These are phyloP conservation scores for Colletotrichum camelliae DNA, from an alignment of 2,329 filamentous ascomycete genomes.

Conservation along the genomic window DNA sequence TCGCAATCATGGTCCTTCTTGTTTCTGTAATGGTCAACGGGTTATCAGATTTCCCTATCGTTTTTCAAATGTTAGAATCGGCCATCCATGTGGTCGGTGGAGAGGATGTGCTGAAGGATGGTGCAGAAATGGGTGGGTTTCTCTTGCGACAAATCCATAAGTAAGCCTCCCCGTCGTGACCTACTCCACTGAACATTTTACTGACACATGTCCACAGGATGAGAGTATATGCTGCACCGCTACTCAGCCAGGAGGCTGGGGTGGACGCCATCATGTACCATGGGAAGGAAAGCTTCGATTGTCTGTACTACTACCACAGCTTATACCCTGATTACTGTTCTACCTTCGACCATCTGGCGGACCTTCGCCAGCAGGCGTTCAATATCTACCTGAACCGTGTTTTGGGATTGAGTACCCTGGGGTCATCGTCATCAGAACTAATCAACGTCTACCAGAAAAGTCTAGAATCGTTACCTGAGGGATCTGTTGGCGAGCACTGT, in stretches of 20 bases:
- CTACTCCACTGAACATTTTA: background rate
- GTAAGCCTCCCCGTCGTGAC: background rate
- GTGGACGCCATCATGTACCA: background rate
- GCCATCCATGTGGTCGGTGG: conserved; percentile 31
- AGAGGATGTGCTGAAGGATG: background rate
- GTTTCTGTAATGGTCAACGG: conserved; percentile 30
- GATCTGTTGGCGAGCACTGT: background rate
- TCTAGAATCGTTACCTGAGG: background rate
- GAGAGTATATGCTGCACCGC: conserved; percentile 6
- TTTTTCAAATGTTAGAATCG: conserved; percentile 30
- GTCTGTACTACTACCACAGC: conserved; percentile 2
- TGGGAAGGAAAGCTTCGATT: conserved; percentile 5
- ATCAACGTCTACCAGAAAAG: background rate
- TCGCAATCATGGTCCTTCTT: conserved; percentile 29
- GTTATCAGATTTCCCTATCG: conserved; percentile 28
- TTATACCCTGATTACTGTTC: background rate
- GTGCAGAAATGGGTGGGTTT: background rate
- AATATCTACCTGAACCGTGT: conserved; percentile 1
- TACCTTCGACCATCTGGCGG: background rate
- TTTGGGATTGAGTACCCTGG: background rate
- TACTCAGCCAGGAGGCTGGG: background rate
- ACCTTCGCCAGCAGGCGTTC: conserved; percentile 5
- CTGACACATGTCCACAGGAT: background rate
- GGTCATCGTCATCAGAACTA: background rate
- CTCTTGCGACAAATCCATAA: conserved; percentile 6